Evolutionary conservation across 2,329 filamentous ascomycete genomes (phyloP), one percentile per base, ranked within the genome.

Genomic region (Epichloe hybrida): DNA sequence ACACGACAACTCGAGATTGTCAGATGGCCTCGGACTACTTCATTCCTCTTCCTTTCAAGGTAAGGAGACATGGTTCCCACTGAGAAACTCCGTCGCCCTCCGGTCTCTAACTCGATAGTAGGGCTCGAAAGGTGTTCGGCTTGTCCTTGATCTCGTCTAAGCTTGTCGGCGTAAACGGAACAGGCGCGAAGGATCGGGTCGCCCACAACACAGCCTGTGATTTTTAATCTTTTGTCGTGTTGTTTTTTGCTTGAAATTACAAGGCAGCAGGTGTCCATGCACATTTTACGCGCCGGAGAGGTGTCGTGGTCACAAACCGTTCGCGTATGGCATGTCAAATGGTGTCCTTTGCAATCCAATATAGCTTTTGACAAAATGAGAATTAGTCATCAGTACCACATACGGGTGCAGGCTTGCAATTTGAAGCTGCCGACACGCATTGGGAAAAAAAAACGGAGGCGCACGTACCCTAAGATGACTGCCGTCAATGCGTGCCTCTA

Each of bases 11-110:
- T 8, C 57, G 59, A 46, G 66, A 68, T 50, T 64, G 61, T 36
- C 60, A 66, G 56, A 61, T 67, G 59, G 65, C 65, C 15, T 61
- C 63, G 21, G 66, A 69, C 49, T 69, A 64, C 50, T 68, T 69
- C 27, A 64, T 69, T 52, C 67, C 66, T 6, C 63, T 69, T 13
- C 65, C 66, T 20, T 67, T 63, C 56, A 67, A 67, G 62, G 64
- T 63, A 40, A 11, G 59, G 50, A 21, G 2, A 17, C 38, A 8
- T 3, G n/a, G 11, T 7, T 37, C 6, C 12, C 3, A 31, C 12
- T 15, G 21, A 7, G 21, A 7, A 4, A 11, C 31, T 38, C 23
- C 7, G 5, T 27, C 31, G 27, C 3, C 21, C n/a, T 5, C 20
- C 6, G 36, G 7, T 23, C 2, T 21, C 46, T 50, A 47, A 46